Evolutionary conservation across 257 asterid genomes (phyloP), one percentile per base, ranked within the genome.

Genomic region (Fraxinus quadrangulata): DNA sequence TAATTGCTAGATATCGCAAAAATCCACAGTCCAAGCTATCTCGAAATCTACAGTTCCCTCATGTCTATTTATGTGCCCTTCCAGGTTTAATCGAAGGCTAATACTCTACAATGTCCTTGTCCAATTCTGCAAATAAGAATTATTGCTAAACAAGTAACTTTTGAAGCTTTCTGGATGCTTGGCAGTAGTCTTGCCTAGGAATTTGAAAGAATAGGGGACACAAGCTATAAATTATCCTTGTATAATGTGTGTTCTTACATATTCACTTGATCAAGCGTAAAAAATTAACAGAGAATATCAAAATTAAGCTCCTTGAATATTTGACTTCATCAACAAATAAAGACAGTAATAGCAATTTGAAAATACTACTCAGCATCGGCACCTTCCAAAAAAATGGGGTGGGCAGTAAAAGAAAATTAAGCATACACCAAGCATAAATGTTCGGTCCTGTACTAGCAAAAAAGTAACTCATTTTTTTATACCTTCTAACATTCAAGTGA

Each of bases 361-460:
- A 82, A 17, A 34, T 36, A 77, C 70, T 47, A 68, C 67, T 28
- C 49, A 71, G 67, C 67, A 51, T 67, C 63, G 16, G 68, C 23
- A 34, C 37, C 77, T 14, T 16, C 9, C 4, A 37, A 66, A 23
- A 61, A 65, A 33, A 8, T 10, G 21, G 31, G 28, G 4, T 39
- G 63, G 26, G 28, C 77, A 65, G 24, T 34, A 21, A 17, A 42
- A 40, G 39, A 30, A 69, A 80, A 42, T 33, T 39, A 74, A 39
- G 65, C 47, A 65, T 37, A 70, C 28, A 70, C 36, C 59, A 47
- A n/a, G 6, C 16, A 30, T 10, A 75, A 67, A 45, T 75, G 33
- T 66, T 40, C n/a, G 4, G 40, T 39, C 37, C 14, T 1, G 13
- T 7, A 59, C 31, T 59, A 11, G 24, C 30, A 75, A 73, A 34